phyloP scores from a whole-genome alignment of 2,329 filamentous ascomycete genomes.

The Beauveria varroae region DNA sequence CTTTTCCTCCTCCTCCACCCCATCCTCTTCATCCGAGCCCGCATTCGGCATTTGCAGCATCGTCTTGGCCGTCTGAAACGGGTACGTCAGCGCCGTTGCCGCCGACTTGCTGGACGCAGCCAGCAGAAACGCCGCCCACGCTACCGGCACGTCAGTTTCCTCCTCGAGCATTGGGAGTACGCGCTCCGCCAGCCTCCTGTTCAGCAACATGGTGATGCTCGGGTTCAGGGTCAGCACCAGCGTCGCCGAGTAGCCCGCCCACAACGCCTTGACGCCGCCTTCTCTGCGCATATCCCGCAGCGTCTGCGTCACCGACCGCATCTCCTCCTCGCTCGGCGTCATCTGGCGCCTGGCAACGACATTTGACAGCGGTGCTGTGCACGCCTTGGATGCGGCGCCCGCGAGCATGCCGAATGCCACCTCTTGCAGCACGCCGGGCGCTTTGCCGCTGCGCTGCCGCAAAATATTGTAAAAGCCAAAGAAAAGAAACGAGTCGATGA shows the following conservation, averaged over 20 bases:
- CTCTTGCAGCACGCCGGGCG: constrained; percentile 60
- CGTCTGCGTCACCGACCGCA: constrained; percentile 45
- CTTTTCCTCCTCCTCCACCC: not conserved
- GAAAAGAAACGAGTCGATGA: constrained; percentile 75
- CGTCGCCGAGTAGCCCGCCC: constrained; percentile 80
- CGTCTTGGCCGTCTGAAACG: constrained; percentile 78
- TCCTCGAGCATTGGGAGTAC: constrained; percentile 44
- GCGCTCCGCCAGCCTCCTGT: constrained; percentile 59
- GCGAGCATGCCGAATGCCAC: constrained; percentile 66
- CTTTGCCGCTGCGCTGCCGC: constrained; percentile 28
- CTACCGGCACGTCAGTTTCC: constrained; percentile 28
- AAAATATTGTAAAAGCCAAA: constrained; percentile 69
- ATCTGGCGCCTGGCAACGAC: constrained; percentile 79
- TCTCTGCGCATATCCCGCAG: constrained; percentile 56
- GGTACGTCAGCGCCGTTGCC: constrained; percentile 73
- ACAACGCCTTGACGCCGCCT: constrained; percentile 65
- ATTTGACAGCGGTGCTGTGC: constrained; percentile 75
- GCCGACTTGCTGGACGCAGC: constrained; percentile 74
- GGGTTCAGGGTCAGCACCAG: constrained; percentile 79
- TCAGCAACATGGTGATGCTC: constrained; percentile 76
- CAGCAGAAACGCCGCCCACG: constrained; percentile 37
- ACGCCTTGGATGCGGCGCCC: constrained; percentile 64
- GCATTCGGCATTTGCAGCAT: constrained; percentile 55
- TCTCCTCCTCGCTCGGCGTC: constrained; percentile 33
- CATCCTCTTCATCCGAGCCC: not conserved